phyloP scores from a whole-genome alignment of 495 filamentous ascomycete species.

The Aspergillus conjunctus region DNA sequence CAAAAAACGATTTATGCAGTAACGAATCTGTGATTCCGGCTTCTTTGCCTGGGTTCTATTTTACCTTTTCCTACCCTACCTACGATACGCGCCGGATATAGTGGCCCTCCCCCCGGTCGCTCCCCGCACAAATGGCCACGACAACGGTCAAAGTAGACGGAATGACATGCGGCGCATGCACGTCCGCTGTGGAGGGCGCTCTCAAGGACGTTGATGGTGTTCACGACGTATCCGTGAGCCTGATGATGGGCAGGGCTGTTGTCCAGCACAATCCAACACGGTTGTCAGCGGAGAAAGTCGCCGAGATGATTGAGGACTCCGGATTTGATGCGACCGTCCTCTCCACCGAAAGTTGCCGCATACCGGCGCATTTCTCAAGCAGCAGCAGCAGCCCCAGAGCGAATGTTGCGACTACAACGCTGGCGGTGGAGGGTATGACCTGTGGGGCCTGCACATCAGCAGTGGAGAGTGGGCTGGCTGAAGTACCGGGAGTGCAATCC shows the following conservation, averaged over 20 bases:
- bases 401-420: constrained; percentile 67
- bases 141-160: constrained; percentile 86
- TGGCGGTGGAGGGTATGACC: constrained; percentile 96
- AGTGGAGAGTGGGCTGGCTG: constrained; percentile 77
- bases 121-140: constrained; percentile 71
- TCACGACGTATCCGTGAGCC: constrained; percentile 81
- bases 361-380: constrained; percentile 32
- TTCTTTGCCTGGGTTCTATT: constrained; percentile 21
- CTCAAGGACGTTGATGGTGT: constrained; percentile 81
- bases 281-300: constrained; percentile 70
- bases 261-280: constrained; percentile 81
- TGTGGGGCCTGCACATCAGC: constrained; percentile 94
- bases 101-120: constrained; percentile 19
- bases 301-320: constrained; percentile 86
- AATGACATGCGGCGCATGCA: constrained; percentile 95
- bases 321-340: constrained; percentile 95
- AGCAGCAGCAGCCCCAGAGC: constrained; percentile 28
- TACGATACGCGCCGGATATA: constrained; percentile 25
- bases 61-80: constrained; percentile 16
- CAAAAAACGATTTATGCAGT: constrained; percentile 34
- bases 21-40: constrained; percentile 17
- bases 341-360: constrained; percentile 69
- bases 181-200: constrained; percentile 80
- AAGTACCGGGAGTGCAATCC: constrained; percentile 70
- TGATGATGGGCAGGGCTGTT: constrained; percentile 91